A percentile compares a stretch with the other conserved stretches of the same genome.
phyloP scores from a whole-genome alignment of 352 stramenopile species.

The Albugo candida region DNA sequence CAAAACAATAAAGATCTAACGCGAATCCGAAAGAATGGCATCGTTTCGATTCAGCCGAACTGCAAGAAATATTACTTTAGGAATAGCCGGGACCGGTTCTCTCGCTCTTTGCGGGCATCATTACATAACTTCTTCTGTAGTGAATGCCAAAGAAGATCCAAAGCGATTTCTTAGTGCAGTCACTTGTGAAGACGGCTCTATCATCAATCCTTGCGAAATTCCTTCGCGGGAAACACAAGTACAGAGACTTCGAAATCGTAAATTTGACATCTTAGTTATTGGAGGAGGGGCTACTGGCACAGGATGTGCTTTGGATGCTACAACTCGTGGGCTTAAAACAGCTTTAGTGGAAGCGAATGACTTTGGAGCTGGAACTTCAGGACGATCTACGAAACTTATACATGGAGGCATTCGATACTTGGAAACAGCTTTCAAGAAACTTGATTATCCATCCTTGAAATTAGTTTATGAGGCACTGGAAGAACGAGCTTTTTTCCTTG shows the following conservation, averaged over 20 bases:
- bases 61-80: too few relatives aligned
- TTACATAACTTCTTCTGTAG: slow-evolving; percentile 13
- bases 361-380: slow-evolving; percentile 84
- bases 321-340: slow-evolving; percentile 83
- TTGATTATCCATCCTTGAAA: slow-evolving; percentile 78
- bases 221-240: slow-evolving; percentile 49
- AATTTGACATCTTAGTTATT: slow-evolving; percentile 89
- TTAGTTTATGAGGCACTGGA: slow-evolving; percentile 87
- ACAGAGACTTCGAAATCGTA: slow-evolving; percentile 63
- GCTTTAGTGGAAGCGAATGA: slow-evolving; percentile 84
- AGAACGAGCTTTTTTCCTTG: slow-evolving; percentile 84
- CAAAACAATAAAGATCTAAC: too few relatives aligned
- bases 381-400: slow-evolving; percentile 89
- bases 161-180: slow-evolving; percentile 50
- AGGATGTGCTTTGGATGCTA: slow-evolving; percentile 80
- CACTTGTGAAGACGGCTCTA: slow-evolving; percentile 63
- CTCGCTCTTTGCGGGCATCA: too few relatives aligned
- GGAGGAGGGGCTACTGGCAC: slow-evolving; percentile 83
- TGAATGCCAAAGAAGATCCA: slow-evolving; percentile 52
- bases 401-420: slow-evolving; percentile 91
- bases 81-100: too few relatives aligned
- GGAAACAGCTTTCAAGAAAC: slow-evolving; percentile 86
- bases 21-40: too few relatives aligned
- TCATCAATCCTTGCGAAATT: slow-evolving; percentile 70
- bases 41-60: too few relatives aligned